These are phyloP conservation scores for Macrolepiota albuminosa DNA, from an alignment of 768 basidiomycete genomes.

Conservation along the genomic window DNA sequence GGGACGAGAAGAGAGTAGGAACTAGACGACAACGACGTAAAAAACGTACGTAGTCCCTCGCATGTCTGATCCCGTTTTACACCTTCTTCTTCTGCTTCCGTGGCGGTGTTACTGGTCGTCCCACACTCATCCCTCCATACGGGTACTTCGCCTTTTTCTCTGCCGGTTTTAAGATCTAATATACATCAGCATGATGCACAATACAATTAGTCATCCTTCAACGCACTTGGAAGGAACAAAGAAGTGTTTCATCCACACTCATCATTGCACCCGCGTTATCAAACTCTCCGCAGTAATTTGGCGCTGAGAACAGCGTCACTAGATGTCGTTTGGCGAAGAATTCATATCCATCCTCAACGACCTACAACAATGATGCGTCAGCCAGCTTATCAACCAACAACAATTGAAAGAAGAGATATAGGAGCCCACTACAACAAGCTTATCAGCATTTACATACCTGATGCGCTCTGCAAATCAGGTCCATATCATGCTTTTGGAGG, in stretches of 20 bases:
- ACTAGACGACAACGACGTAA: conserved; percentile 14
- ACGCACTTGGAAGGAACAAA: conserved; percentile 95
- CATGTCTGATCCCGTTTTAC: conserved; percentile 46
- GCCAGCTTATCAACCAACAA: conserved; percentile 3
- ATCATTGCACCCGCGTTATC: conserved; percentile 99
- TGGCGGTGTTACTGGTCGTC: conserved; percentile 89
- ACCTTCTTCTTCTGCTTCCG: conserved; percentile 98
- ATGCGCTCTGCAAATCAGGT: conserved; percentile 96
- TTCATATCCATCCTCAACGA: conserved; percentile 98
- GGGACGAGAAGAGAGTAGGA: conserved; percentile 4
- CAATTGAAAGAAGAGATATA: neutral
- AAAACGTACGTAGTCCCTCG: conserved; percentile 15
- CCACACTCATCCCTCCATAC: conserved; percentile 82
- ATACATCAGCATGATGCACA: neutral
- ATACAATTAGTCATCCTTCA: neutral
- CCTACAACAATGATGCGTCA: conserved; percentile 37
- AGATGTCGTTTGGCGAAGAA: conserved; percentile 98
- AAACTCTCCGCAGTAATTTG: conserved; percentile 94
- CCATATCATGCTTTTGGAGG: conserved; percentile 99
- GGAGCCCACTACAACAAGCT: neutral
- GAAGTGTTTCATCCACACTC: conserved; percentile 95
- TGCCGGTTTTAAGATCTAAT: conserved; percentile 94
- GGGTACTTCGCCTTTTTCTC: conserved; percentile 98
- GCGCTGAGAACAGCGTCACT: conserved; percentile 95
- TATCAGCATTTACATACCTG: conserved; percentile 56